phyloP scores from a whole-genome alignment of 2,329 filamentous ascomycete species.

The Fusarium sp. region DNA sequence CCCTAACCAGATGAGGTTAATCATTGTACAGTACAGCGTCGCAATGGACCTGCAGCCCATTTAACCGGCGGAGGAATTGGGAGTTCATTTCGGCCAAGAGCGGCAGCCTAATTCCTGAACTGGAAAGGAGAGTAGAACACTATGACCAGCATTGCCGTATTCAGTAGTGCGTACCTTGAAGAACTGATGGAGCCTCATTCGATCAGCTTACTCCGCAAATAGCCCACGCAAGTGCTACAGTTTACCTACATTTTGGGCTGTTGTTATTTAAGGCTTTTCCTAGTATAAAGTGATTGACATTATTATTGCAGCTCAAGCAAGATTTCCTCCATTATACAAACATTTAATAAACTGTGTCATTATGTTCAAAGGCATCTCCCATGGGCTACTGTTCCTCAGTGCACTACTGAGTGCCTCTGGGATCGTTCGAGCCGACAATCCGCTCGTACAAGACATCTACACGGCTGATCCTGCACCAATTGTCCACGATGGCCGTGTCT shows the following conservation, averaged over 20 bases:
- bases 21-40: not conserved
- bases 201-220: no score
- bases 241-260: no score
- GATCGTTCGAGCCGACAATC: conserved; percentile 11
- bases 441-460: conserved; percentile 46
- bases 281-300: not conserved
- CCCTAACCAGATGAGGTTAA: not conserved
- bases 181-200: no score
- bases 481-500: conserved; percentile 54
- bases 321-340: accelerated
- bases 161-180: not conserved
- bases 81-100: no score
- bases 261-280: not conserved
- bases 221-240: no score
- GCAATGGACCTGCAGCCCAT: not conserved
- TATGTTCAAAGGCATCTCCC: not conserved
- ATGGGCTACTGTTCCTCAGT: not conserved
- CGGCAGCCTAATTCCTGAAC: no score
- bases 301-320: not conserved
- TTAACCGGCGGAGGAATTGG: not conserved
- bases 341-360: not conserved
- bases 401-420: not conserved
- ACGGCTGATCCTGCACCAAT: conserved; percentile 57
- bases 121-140: no score
- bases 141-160: not conserved